phyloP scores from a whole-genome alignment of 2,329 filamentous ascomycete genomes.

The Beauveria sp. region DNA sequence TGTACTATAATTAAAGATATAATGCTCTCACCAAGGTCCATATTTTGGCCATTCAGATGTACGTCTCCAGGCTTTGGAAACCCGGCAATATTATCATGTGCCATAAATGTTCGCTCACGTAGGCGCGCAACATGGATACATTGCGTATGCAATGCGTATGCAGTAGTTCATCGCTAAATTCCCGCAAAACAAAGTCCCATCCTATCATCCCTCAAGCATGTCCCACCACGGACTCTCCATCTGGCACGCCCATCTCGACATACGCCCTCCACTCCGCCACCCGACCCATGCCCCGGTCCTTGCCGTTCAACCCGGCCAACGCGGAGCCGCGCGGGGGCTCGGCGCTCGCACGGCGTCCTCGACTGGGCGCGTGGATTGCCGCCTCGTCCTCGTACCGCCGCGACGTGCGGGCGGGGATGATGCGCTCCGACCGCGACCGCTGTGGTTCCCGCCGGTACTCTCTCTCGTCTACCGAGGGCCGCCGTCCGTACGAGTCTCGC shows the following conservation, averaged over 20 bases:
- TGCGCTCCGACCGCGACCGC: slow-evolving; percentile 8
- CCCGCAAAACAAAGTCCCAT: neutral
- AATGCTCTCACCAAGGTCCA: neutral
- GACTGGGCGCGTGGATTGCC: slow-evolving; percentile 21
- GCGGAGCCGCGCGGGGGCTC: slow-evolving; percentile 32
- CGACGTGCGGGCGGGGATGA: neutral
- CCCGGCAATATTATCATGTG: neutral
- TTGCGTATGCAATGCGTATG: slow-evolving; percentile 1
- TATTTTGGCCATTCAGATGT: neutral
- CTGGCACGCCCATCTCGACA: slow-evolving; percentile 36
- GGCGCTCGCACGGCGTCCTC: slow-evolving; percentile 20
- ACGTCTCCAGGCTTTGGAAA: neutral
- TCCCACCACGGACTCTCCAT: slow-evolving; percentile 20
- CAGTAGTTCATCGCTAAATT: neutral
- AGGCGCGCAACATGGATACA: neutral
- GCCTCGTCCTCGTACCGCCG: slow-evolving; percentile 25
- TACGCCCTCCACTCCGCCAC: slow-evolving; percentile 43
- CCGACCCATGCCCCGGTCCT: slow-evolving; percentile 37
- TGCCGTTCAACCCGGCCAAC: slow-evolving; percentile 40
- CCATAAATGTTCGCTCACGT: neutral
- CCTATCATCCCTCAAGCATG: slow-evolving; percentile 7
- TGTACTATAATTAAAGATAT: too few species aligned
- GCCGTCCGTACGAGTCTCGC: neutral
- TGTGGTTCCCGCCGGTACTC: neutral
- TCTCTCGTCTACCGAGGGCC: neutral